Evolutionary conservation across 116 monocot genomes (phyloP), one percentile per base, ranked within the genome.

Genomic region (Thalassia testudinum): DNA sequence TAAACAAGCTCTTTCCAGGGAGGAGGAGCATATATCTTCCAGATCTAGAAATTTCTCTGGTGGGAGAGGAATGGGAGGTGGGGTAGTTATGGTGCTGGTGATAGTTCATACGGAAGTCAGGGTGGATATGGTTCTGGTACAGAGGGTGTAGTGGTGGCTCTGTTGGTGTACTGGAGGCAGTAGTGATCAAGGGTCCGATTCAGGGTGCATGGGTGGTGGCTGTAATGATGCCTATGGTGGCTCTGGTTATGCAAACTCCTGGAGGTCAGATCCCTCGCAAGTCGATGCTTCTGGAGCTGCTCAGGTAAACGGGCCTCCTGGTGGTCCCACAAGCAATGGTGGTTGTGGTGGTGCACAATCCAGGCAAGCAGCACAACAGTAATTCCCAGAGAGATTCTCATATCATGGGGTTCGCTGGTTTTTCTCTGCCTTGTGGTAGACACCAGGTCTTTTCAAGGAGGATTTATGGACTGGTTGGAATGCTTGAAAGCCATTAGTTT

Each of bases 1-100:
- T 17, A 95, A 88, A 66, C 68, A 78, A 53, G 95, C 95, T 24
- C 66, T 95, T 21, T 88, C 88, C 27, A 70, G 88, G n/a, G n/a
- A n/a, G 27, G 95, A 92, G 52, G 92, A 95, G 57, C 95, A 95
- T 84, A 85, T 45, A 75, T 70, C n/a, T n/a, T n/a, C n/a, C n/a
- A n/a, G n/a, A n/a, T n/a, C n/a, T n/a, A n/a, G n/a, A n/a, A n/a
- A n/a, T 25, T 11, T 37, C 19, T 47, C 5, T 24, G 23, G 38
- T 18, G 73, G 70, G 14, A 71, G 77, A 58, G 13, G 21, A 7
- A 27, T 28, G 53, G n/a, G n/a, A n/a, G n/a, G n/a, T n/a, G n/a
- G n/a, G 73, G 75, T 48, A 73, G 70, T 5, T 83, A 88, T 75
- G 75, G 70, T 47, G 75, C 71, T 10, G 44, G 37, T 30, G 87